These are phyloP conservation scores for Zychaea mexicana DNA, from an alignment of 371 early-diverging fungal species.

Conservation along the genomic window DNA sequence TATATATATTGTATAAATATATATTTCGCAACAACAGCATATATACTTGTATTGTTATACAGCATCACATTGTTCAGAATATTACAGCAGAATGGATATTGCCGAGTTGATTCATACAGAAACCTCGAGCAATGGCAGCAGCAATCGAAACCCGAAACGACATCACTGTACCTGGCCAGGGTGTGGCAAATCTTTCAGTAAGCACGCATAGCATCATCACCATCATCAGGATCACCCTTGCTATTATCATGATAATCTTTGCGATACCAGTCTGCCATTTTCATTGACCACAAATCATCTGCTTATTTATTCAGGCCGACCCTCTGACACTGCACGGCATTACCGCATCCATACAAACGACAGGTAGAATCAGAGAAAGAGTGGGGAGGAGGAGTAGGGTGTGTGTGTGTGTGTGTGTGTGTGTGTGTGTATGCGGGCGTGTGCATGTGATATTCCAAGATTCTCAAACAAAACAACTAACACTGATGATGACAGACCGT, in stretches of 20 bases:
- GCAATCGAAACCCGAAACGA: slow-evolving; percentile 20
- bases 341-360: slow-evolving; percentile 80
- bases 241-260: no score
- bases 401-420: not conserved
- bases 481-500: slow-evolving; percentile 50
- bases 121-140: slow-evolving; percentile 18
- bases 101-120: slow-evolving; percentile 63
- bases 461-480: not conserved
- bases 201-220: no score
- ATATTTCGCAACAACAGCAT: no score
- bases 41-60: not conserved
- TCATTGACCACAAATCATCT: not conserved
- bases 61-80: not conserved
- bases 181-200: slow-evolving; percentile 39
- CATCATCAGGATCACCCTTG: no score
- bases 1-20: not conserved
- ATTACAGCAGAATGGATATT: slow-evolving; percentile 51
- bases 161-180: slow-evolving; percentile 32
- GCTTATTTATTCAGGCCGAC: slow-evolving; percentile 44
- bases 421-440: not conserved
- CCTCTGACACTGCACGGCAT: slow-evolving; percentile 78
- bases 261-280: not conserved
- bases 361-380: slow-evolving; percentile 30
- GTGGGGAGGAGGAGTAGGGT: not conserved
- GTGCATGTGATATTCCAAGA: not conserved